These are phyloP conservation scores for Porcisia deanei DNA, from an alignment of 208 protist species.

Conservation along the genomic window DNA sequence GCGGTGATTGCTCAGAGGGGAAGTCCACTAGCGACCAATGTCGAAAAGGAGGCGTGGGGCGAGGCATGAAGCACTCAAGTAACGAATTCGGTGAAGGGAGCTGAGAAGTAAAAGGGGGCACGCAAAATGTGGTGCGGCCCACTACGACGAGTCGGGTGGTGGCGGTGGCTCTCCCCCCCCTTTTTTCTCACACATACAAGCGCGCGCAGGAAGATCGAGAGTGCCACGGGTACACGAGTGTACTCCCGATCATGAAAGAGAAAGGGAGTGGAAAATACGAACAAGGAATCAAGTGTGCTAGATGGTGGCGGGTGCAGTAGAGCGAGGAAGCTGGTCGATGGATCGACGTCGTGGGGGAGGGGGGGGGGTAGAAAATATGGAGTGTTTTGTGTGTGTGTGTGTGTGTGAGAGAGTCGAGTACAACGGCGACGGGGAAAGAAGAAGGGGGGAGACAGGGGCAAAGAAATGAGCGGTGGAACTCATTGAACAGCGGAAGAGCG, in stretches of 20 bases:
- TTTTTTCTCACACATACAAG: neutral
- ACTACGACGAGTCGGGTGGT: neutral
- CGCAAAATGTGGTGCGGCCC: neutral
- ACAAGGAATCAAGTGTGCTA: neutral
- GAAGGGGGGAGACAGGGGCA: neutral
- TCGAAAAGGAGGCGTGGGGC: constrained; percentile 23
- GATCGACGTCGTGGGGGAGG: neutral
- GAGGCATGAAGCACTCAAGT: constrained; percentile 16
- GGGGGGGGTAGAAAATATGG: neutral
- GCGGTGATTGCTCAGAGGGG: constrained; percentile 40
- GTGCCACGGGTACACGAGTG: neutral
- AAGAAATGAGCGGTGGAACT: neutral
- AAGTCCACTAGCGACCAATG: constrained; percentile 60
- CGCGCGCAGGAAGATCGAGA: neutral
- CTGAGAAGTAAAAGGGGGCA: neutral
- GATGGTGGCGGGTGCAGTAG: neutral
- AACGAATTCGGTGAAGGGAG: neutral
- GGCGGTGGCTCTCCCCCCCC: neutral
- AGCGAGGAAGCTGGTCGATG: neutral
- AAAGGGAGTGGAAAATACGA: neutral
- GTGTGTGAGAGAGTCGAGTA: neutral
- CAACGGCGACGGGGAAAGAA: neutral
- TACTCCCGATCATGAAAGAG: neutral
- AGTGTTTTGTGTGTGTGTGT: neutral
- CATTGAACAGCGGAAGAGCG: no score